Conservation (phyloP, 2,329 filamentous ascomycete genomes). For the Stagonosporopsis vannaccii region DNA sequence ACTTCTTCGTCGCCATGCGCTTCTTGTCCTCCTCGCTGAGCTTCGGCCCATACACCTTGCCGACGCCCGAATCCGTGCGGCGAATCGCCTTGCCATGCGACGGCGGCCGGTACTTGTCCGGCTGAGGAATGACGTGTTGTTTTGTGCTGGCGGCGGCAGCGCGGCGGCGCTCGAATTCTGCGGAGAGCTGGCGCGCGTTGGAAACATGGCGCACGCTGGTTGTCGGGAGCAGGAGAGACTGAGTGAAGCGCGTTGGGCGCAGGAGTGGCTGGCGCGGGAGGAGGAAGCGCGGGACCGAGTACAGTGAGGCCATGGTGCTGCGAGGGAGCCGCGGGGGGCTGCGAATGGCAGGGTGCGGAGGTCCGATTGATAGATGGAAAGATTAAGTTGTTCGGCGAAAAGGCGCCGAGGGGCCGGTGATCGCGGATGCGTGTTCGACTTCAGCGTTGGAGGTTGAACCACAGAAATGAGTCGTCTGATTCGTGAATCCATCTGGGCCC, state of each 20-base stretch:
- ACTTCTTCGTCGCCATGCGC: conserved; percentile 73
- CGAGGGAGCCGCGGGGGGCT: conserved; percentile 15
- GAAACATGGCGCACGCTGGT: conserved; percentile 43
- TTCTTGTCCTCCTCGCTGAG: conserved; percentile 70
- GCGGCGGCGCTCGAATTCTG: conserved; percentile 37
- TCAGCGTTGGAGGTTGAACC: neutral
- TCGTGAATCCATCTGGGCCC: neutral
- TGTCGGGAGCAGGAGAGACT: conserved; percentile 18
- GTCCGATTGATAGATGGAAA: conserved; percentile 26
- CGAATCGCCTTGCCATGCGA: conserved; percentile 76
- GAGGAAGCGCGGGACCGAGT: conserved; percentile 47
- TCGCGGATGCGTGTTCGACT: neutral
- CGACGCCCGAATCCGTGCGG: conserved; percentile 57
- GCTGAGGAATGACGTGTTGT: conserved; percentile 74
- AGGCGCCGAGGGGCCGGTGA: conserved; percentile 10
- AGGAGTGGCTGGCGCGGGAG: conserved; percentile 38
- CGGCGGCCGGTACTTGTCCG: conserved; percentile 87
- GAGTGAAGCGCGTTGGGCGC: conserved; percentile 27
- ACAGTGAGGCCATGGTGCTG: conserved; percentile 40
- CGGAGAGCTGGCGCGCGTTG: conserved; percentile 35
- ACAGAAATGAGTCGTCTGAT: neutral
- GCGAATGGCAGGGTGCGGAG: conserved; percentile 24
- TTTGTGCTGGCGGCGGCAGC: conserved; percentile 43
- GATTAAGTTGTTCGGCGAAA: conserved; percentile 18
- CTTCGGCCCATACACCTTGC: conserved; percentile 77